Base-by-base conservation (phyloP, 176 grass and related monocot genomes). In the Bolboschoenus planiculmis region DNA sequence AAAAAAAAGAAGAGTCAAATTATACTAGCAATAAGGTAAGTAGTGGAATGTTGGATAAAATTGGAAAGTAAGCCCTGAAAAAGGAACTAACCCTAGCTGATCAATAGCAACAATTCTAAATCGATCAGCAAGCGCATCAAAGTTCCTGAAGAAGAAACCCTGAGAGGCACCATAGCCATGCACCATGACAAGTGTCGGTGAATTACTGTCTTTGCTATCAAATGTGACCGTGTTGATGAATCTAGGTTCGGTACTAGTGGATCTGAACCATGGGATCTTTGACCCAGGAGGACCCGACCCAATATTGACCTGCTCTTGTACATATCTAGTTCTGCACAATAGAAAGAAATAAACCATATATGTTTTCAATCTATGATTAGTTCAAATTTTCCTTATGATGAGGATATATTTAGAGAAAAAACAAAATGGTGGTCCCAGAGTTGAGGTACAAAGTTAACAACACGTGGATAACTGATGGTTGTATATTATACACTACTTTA, bases 181-280 rank as follows among this genome's bases (percentile, higher is more conserved):
- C 35, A 98, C 92, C 95, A 98, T 95, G n/a, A 98, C 95, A 85
- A 98, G 87, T 2, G 92, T 98, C 3, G 92, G 92, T 10, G 92
- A 86, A 18, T 91, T 91, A 75, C 43, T 75, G 65, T 98, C 90
- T 73, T 91, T 88, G 87, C 89, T 85, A 87, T 98, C 95, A 93
- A 98, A 95, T 85, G 90, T 93, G 15, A 98, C 87, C 43, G 95
- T 98, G 89, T 98, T 98, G 71, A 98, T 95, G 93, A 93, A 98
- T 72, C 95, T 91, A 56, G 95, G 92, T 56, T 98, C 81, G 76
- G 90, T 89, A 66, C 95, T 98, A 33, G 92, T 72, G 40, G 95
- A 98, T 50, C 95, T 88, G 84, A 98, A 98, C 95, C 95, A 98
- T 74, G 85, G 85, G 53, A 98, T 85, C 82, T 87, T 93, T 56